Evolutionary conservation across 768 basidiomycete species (phyloP).

Genomic region (Guyanaporus albipodus): DNA sequence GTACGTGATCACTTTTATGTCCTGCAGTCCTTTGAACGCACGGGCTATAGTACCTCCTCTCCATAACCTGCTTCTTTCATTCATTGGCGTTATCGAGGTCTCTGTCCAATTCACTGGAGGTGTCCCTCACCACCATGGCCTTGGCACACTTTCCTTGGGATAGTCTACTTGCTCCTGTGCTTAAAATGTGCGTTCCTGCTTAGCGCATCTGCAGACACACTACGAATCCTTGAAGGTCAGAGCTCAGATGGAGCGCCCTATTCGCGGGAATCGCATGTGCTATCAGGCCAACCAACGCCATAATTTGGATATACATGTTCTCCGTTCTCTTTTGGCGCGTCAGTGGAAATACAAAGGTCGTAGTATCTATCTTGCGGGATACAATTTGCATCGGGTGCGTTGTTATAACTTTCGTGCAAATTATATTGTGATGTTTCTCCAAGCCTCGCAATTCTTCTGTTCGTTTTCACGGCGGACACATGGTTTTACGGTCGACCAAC

Average conservation of each 20-base stretch:
- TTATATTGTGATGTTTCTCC: conserved; percentile 5
- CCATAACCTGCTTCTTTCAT: conserved; percentile 85
- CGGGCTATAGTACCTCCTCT: conserved; percentile 61
- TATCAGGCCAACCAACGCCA: conserved; percentile 82
- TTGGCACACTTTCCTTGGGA: conserved; percentile 77
- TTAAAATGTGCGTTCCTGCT: conserved; percentile 17
- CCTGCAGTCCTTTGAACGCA: not conserved
- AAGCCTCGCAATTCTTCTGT: conserved; percentile 20
- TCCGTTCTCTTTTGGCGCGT: conserved; percentile 52
- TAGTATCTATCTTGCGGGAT: conserved; percentile 38
- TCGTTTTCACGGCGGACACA: conserved; percentile 56
- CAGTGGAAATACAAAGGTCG: conserved; percentile 31
- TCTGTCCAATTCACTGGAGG: conserved; percentile 91
- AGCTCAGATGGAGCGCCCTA: conserved; percentile 35
- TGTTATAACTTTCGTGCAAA: conserved; percentile 1
- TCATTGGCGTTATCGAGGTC: conserved; percentile 80
- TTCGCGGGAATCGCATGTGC: conserved; percentile 78
- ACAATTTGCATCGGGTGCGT: conserved; percentile 44
- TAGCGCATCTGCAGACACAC: conserved; percentile 11
- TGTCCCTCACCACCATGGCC: conserved; percentile 76
- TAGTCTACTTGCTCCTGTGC: conserved; percentile 25
- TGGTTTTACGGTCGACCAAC: conserved; percentile 62
- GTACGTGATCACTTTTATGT: conserved; percentile 44
- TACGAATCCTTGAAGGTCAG: conserved; percentile 31
- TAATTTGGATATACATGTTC: conserved; percentile 81